phyloP scores from a whole-genome alignment of 2,329 filamentous ascomycete genomes.

The Myriosclerotinia curreyana region DNA sequence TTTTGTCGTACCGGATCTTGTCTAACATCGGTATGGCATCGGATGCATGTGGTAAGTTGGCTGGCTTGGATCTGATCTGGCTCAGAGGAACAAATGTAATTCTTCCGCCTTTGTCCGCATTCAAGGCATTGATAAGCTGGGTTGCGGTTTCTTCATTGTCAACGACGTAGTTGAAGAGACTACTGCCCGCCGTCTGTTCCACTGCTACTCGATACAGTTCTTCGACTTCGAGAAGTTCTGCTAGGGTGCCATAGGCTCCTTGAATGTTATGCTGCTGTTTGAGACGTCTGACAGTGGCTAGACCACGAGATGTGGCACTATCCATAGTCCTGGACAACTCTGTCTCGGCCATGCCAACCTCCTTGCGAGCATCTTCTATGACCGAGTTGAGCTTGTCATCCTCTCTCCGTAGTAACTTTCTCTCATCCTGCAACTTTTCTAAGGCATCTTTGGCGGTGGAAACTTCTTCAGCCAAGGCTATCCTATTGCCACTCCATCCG shows the following conservation, averaged over 20 bases:
- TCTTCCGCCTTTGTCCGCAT: slow-evolving; percentile 75
- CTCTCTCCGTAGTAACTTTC: slow-evolving; percentile 83
- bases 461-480: slow-evolving; percentile 69
- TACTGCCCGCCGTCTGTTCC: slow-evolving; percentile 88
- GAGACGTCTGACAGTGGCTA: slow-evolving; percentile 81
- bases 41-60: slow-evolving; percentile 78
- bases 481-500: slow-evolving; percentile 72
- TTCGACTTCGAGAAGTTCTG: slow-evolving; percentile 84
- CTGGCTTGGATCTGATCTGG: slow-evolving; percentile 66
- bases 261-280: slow-evolving; percentile 75
- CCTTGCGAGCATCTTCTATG: slow-evolving; percentile 69
- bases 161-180: slow-evolving; percentile 93
- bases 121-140: slow-evolving; percentile 73
- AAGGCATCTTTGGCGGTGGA: slow-evolving; percentile 73
- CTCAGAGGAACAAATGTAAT: slow-evolving; percentile 95
- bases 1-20: slow-evolving; percentile 75
- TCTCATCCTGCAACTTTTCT: slow-evolving; percentile 78
- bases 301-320: slow-evolving; percentile 76
- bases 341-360: slow-evolving; percentile 74
- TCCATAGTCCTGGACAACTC: slow-evolving; percentile 85
- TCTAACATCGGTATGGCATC: slow-evolving; percentile 85
- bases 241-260: slow-evolving; percentile 87
- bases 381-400: slow-evolving; percentile 82
- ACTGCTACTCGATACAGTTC: slow-evolving; percentile 85
- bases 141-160: slow-evolving; percentile 88